These are phyloP conservation scores for Calonectria pauciramosa DNA, from an alignment of 2,329 filamentous ascomycete species.

Conservation along the genomic window DNA sequence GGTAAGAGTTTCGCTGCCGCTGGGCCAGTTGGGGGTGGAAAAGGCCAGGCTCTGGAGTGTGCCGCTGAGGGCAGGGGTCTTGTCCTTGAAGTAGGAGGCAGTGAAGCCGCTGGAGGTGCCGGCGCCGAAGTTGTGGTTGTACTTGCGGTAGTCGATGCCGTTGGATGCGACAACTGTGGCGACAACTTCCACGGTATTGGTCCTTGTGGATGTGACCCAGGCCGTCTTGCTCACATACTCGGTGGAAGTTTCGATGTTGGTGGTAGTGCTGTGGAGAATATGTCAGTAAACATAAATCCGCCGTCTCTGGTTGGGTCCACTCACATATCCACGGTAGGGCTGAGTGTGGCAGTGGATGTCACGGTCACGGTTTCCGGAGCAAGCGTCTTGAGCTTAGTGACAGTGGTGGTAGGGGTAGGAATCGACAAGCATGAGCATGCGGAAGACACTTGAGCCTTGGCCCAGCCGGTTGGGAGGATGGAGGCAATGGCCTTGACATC, in stretches of 20 bases:
- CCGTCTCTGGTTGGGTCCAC: neutral
- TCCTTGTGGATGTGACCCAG: constrained; percentile 3
- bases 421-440: constrained; percentile 9
- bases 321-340: neutral
- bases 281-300: neutral
- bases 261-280: neutral
- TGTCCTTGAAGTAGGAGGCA: neutral
- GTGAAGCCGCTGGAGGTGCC: neutral
- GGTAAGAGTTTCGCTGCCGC: neutral
- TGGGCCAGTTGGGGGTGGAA: constrained; percentile 6
- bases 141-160: constrained; percentile 13
- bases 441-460: neutral
- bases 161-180: constrained; percentile 10
- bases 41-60: neutral
- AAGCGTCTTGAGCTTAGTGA: neutral
- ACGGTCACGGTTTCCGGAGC: neutral
- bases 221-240: neutral
- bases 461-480: neutral
- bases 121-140: neutral
- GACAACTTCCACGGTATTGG: neutral
- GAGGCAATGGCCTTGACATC: neutral
- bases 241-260: neutral
- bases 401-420: neutral
- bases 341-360: neutral
- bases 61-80: neutral